Evolutionary conservation across 495 filamentous ascomycete species (phyloP), one percentile per base, ranked within the genome.

Genomic region (Neurospora intermedia): DNA sequence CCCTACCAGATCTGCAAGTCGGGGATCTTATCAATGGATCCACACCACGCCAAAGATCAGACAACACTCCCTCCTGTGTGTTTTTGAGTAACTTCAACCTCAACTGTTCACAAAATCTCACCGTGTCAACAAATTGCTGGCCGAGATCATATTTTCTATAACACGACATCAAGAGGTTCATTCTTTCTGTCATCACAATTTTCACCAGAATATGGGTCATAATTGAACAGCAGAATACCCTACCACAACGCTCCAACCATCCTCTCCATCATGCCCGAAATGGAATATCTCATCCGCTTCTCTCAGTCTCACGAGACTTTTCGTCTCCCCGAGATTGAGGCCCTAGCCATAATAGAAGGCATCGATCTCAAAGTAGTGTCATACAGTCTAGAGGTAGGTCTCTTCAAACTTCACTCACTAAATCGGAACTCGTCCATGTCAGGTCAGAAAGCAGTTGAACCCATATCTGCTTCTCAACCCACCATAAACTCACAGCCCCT

Each of bases 251-350:
- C 15, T 43, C 16, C 1, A 4, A 31, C 48, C 23, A 5, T 27
- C 48, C 1, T 15, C 11, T 27, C 11, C 54, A 66, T 35, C 54
- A 66, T 66, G 54, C 27, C 54, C 54, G 54, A 70, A 73, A 78
- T 93, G 88, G 89, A 96, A 72, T 98, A 91, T 76, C 88, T 99
- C 66, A 90, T 99, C 73, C 91, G 95, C 74, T 93, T 98, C 78
- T 93, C 90, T 13, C 96, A 98, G 80, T 84, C 87, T 70, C 94
- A 98, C 79, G 93, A 98, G 85, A 91, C 88, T 16, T 99, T 99
- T 79, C 92, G 94, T 71, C 87, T 87, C 73, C 87, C 94, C 10
- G 96, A 99, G 81, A 85, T 98, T n/a, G 83, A 94, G 77, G 89
- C 96, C 27, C 82, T 98, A 23, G 95, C 96, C 8, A 80, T 88